Base-by-base conservation (phyloP, 2,329 filamentous ascomycete genomes). In the Penicillium sp. region DNA sequence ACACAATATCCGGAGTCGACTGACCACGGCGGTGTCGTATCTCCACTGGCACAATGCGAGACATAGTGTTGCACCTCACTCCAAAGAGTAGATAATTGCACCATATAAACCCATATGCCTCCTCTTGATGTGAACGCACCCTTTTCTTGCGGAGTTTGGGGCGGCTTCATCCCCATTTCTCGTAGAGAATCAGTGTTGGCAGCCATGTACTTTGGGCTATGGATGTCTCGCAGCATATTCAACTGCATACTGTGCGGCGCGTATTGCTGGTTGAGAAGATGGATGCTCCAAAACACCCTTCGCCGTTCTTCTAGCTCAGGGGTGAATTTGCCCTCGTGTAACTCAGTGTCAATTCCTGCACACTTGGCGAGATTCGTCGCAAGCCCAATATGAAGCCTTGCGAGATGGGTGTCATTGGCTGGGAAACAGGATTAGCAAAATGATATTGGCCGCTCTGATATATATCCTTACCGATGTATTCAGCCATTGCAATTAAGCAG, bases 1-100 rank as follows among this genome's bases (percentile, higher is more conserved):
- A 72, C 72, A 27, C 75, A 68, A 57, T 79, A 79, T 57, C 71
- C 75, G 1, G 76, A 79, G 55, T 78, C 73, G 47, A 75, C 70
- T 3, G 75, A 66, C 76, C 76, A 79, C 0, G 76, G 76, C 45
- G 78, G 76, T 38, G 71, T 75, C 33, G 76, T 63, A 10, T 72
- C 70, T 42, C 76, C 74, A 40, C 67, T 70, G 0, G 75, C 65
- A 47, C 76, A 78, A 56, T 78, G 69, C 0, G 72, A 75, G 0
- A 78, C 74, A 49, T 78, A 79, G 23, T 72, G 52, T 8, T 63
- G 58, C 2, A 65, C 63, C 68, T 44, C 72, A 49, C 74, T 77
- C 76, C 76, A 79, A 6, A 78, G 70, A 69, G 74, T 76, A 0
- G 72, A 73, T 0, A 78, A 66, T 41, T 77, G 72, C 2, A 77